Base-by-base conservation (phyloP, 345 rosid genomes). In the Excoecaria agallocha region DNA sequence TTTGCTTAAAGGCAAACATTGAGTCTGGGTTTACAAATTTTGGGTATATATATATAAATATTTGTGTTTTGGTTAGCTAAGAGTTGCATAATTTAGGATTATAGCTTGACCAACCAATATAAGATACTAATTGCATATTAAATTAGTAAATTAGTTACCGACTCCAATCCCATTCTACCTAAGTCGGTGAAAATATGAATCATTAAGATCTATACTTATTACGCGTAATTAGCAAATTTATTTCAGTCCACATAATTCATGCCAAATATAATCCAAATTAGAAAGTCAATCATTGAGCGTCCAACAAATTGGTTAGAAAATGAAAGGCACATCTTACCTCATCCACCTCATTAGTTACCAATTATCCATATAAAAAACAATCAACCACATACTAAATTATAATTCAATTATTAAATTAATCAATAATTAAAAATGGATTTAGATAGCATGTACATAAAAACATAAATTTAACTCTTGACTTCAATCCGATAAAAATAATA, bases 311-410 rank as follows among this genome's bases (percentile, higher is more conserved):
- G 22, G 68, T 64, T 64, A 64, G 51, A 25, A 64, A 41, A 7
- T 41, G 68, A 64, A 64, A 64, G 68, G 50, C 68, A 64, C 68
- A 17, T 19, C 68, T 41, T 64, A 64, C 68, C 68, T 0, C 38
- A 3, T 59, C 6, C 41, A 12, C 19, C 20, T 11, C 19, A 30
- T 45, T 52, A 30, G 30, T 30, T 30, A 30, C 30, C 30, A 30
- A 30, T 30, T 30, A 30, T 30, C 30, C 1, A 30, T 30, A 30
- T 30, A 30, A 30, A 30, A 30, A 30, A 30, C 30, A 30, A 1
- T 30, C 30, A 30, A 30, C 30, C 30, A 30, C 30, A 30, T 30
- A 30, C 2, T 0, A 30, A 30, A 30, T 30, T 30, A n/a, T 30
- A 30, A 30, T 30, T 30, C 1, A 30, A 30, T 30, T 30, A n/a